Conservation (phyloP, 2,329 filamentous ascomycete species). For the Tricladium varicosporioides region DNA sequence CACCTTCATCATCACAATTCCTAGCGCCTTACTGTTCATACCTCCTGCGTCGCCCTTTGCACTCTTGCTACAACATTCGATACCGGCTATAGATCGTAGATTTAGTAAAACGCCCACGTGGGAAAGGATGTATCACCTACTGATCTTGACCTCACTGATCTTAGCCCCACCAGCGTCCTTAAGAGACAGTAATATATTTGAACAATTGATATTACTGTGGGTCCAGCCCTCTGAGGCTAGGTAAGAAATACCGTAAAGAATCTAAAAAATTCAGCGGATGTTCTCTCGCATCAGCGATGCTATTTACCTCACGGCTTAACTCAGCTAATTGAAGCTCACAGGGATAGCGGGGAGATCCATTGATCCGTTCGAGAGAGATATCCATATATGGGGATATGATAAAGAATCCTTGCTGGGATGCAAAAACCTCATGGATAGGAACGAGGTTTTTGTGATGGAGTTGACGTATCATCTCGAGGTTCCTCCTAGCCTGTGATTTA, state of each 20-base stretch:
- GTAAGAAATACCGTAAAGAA: not conserved
- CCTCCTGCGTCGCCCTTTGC: not conserved
- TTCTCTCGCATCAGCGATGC: not conserved
- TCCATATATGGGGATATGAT: not conserved
- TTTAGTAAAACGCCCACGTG: not conserved
- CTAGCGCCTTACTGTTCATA: not conserved
- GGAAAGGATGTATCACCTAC: not conserved
- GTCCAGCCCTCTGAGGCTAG: not conserved
- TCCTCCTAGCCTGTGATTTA: not conserved
- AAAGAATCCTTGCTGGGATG: not conserved
- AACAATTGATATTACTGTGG: not conserved
- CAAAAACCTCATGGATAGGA: not conserved
- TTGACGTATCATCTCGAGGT: not conserved
- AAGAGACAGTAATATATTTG: not conserved
- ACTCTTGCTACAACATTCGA: not conserved
- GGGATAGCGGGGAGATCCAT: not conserved
- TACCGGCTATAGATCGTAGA: not conserved
- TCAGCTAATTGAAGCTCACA: not conserved
- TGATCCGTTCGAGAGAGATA: not conserved
- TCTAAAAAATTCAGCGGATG: not conserved
- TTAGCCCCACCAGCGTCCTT: not conserved
- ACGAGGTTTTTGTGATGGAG: not conserved
- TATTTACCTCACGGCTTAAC: not conserved
- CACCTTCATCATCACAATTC: not conserved
- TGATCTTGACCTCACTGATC: not conserved